These are phyloP conservation scores for Maudiozyma turicensis DNA, from an alignment of 805 yeast genomes.

Conservation along the genomic window DNA sequence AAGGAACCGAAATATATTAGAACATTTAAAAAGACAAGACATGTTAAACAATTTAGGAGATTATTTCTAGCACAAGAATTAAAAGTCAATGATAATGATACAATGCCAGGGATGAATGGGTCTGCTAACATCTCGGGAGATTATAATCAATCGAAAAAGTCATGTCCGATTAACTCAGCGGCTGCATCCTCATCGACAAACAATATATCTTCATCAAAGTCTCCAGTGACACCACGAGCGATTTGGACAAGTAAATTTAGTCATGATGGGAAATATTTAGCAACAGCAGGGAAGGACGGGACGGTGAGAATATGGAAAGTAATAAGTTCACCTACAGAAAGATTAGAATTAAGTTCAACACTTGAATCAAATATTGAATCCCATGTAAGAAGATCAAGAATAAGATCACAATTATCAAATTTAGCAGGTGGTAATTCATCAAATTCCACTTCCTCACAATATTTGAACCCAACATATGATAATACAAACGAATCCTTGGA, in stretches of 20 bases:
- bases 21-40: slow-evolving; percentile 37
- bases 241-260: slow-evolving; percentile 68
- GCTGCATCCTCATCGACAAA: background rate
- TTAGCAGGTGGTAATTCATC: background rate
- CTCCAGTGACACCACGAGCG: slow-evolving; percentile 30
- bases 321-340: slow-evolving; percentile 58
- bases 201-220: slow-evolving; percentile 3
- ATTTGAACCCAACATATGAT: background rate
- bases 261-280: slow-evolving; percentile 71
- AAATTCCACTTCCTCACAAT: background rate
- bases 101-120: background rate
- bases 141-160: background rate
- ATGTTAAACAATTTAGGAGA: slow-evolving; percentile 40
- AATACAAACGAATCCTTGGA: slow-evolving; percentile 4
- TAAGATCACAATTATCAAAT: slow-evolving; percentile 2
- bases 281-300: slow-evolving; percentile 75
- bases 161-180: background rate
- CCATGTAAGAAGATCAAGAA: slow-evolving; percentile 2
- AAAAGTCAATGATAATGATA: background rate
- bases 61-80: slow-evolving; percentile 61
- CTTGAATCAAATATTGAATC: slow-evolving; percentile 9
- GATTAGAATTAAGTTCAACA: slow-evolving; percentile 35
- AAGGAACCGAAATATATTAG: slow-evolving; percentile 48
- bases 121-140: background rate
- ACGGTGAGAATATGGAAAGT: slow-evolving; percentile 70